Evolutionary conservation across 225 moss, liverwort and hornwort genomes (phyloP), one percentile per base, ranked within the genome.

Genomic region (Marchantia paleacea): DNA sequence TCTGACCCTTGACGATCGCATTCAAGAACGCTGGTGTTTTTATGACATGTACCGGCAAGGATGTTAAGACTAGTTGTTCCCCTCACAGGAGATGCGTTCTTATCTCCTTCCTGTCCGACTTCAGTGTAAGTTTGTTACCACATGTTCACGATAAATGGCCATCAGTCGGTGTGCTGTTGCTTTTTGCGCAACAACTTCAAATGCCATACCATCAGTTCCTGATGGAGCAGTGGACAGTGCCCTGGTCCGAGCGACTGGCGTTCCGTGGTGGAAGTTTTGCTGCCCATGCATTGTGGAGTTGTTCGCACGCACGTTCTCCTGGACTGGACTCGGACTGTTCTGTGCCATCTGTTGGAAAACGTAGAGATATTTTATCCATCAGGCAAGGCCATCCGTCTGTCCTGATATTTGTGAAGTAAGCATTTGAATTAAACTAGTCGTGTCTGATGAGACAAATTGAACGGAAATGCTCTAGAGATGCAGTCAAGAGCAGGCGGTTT

Each of bases 221-320:
- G 62, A 5, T 76, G 62, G 62, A 77, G 77, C 77, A 64, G 51
- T 54, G 51, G 39, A 49, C 51, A 49, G n/a, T n/a, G 9, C 50
- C 47, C 39, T 20, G 24, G 77, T 63, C 77, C 48, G 25, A n/a
- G 57, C 29, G 49, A 63, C 63, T 62, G 62, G 64, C 62, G 19
- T 50, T 24, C 10, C 61, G 31, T 22, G 20, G 58, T 61, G 49
- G 48, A 58, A 15, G 22, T 76, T 61, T 30, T 52, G 12, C 54
- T 75, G 75, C 30, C 16, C 55, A 52, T 52, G 11, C 14, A 55
- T n/a, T 26, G 28, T 30, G 16, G 75, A 58, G 75, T 71, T 16
- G 69, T 51, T 26, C 57, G 19, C 18, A 47, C 16, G 31, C 58
- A 30, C 31, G 31, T 75, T 19, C 55, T 54, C 26, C 18, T 58